Conservation (phyloP, 75 land plant genomes). For the Larix kaempferi region DNA sequence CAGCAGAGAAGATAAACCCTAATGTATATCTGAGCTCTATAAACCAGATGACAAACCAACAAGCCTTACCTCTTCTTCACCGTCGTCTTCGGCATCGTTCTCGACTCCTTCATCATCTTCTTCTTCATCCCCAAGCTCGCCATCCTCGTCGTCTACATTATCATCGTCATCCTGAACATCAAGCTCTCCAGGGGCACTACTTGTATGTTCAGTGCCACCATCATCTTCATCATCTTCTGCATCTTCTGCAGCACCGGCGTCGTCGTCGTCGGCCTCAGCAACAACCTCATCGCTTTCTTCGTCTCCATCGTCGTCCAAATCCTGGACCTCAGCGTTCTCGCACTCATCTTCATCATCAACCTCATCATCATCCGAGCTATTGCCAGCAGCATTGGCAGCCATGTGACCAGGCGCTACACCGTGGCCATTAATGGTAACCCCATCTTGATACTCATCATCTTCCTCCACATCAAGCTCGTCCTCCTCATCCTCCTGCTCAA, state of each 20-base stretch:
- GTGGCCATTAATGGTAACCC: conserved; percentile 19
- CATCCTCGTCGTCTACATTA: conserved; percentile 18
- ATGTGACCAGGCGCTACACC: conserved; percentile 24
- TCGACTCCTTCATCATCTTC: conserved; percentile 18
- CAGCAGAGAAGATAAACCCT: neutral
- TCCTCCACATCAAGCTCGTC: conserved; percentile 25
- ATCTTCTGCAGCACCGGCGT: conserved; percentile 20
- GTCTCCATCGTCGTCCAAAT: conserved; percentile 8
- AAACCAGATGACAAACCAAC: neutral
- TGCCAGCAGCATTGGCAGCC: conserved; percentile 5
- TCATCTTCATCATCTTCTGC: conserved; percentile 22
- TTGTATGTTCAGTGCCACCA: conserved; percentile 17
- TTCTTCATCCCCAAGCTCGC: conserved; percentile 22
- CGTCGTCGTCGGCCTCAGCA: conserved; percentile 22
- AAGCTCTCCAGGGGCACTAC: conserved; percentile 23
- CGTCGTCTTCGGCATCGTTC: conserved; percentile 13
- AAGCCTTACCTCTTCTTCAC: conserved; percentile 13
- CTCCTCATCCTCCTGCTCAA: conserved; percentile 21
- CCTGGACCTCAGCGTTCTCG: conserved; percentile 2
- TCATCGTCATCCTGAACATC: conserved; percentile 24
- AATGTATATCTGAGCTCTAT: neutral
- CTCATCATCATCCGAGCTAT: conserved; percentile 11
- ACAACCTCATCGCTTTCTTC: conserved; percentile 22
- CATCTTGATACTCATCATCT: conserved; percentile 24
- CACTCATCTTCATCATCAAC: conserved; percentile 9